A percentile compares a stretch with the other conserved stretches of the same genome.
These are phyloP conservation scores for Calonectria leucothoes DNA, from an alignment of 2,329 filamentous ascomycete genomes.

Conservation along the genomic window DNA sequence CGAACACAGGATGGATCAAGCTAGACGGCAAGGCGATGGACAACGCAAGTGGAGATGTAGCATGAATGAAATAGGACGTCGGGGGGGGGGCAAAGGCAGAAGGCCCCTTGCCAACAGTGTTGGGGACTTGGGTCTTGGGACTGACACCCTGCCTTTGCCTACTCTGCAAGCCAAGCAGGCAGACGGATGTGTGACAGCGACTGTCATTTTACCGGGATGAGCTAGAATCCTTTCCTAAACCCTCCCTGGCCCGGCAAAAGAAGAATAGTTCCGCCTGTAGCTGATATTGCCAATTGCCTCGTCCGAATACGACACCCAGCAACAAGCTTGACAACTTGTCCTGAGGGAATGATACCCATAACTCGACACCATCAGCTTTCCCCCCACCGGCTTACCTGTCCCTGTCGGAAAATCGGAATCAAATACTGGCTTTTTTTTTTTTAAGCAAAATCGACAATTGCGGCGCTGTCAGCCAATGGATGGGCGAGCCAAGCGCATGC, in stretches of 20 bases:
- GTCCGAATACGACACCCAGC: background rate
- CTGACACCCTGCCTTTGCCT: conserved; percentile 1
- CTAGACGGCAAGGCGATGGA: background rate
- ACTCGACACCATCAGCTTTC: background rate
- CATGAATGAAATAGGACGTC: conserved; percentile 37
- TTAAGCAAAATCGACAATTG: background rate
- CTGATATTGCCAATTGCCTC: background rate
- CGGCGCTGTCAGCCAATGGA: conserved; percentile 15
- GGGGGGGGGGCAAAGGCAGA: conserved; percentile 35
- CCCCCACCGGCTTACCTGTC: background rate
- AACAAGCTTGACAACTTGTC: background rate
- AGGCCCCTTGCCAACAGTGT: conserved; percentile 35
- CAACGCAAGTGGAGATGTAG: conserved; percentile 37
- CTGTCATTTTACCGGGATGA: background rate
- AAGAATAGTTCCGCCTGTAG: background rate
- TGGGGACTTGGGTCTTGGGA: conserved; percentile 30
- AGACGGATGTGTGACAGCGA: background rate
- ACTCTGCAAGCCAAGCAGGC: background rate
- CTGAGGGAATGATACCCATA: background rate
- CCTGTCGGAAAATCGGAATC: background rate
- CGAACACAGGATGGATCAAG: conserved; percentile 27
- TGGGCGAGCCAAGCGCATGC: conserved; percentile 22
- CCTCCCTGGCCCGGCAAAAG: background rate
- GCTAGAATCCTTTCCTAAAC: background rate
- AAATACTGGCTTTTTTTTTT: conserved; percentile 3